Base-by-base conservation (phyloP, 106 monocot genomes). In the Triglochin maritima region DNA sequence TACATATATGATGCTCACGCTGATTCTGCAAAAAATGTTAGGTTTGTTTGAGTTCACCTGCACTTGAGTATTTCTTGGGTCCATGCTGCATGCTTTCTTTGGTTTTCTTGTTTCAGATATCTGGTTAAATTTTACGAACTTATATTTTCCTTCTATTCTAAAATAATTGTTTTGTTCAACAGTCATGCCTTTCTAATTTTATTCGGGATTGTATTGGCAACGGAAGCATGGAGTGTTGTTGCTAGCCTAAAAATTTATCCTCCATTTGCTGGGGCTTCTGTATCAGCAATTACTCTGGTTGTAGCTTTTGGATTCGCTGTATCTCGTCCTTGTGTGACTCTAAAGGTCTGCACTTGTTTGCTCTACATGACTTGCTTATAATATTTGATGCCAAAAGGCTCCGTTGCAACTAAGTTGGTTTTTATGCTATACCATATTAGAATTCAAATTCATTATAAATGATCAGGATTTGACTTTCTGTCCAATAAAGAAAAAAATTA, bases 1-100 rank as follows among this genome's bases (percentile, higher is more conserved):
- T 96, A 90, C 84, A 85, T 96, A 74, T 96, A 96, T 83, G 95
- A 96, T 86, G 90, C 95, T 61, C 95, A 96, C 86, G 90, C 95
- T 71, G 95, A 96, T 71, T 96, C 79, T 77, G 95, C 90, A 29
- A 96, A 96, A 79, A 96, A 96, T 81, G 90, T 96, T 65, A 96
- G 95, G 95, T 96, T 62, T 17, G 81, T 71, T 41, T 59, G 3
- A 44, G 6, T 12, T 41, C 29, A 14, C 47, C 29, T 50, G 4
- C 16, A 7, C 52, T 52, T 52, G 7, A 52, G 52, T 1, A 8
- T 52, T 52, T 7, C 11, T 11, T 0, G 7, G 52, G 52, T 56
- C 3, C 52, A 46, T 77, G 43, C 10, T 44, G 12, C 29, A 42
- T 56, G 7, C 10, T 55, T 52, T 68, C 43, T 56, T 13, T 45